Base-by-base conservation (phyloP, 1,139 yeast genomes). In the Blastobotrys arbuscula region DNA sequence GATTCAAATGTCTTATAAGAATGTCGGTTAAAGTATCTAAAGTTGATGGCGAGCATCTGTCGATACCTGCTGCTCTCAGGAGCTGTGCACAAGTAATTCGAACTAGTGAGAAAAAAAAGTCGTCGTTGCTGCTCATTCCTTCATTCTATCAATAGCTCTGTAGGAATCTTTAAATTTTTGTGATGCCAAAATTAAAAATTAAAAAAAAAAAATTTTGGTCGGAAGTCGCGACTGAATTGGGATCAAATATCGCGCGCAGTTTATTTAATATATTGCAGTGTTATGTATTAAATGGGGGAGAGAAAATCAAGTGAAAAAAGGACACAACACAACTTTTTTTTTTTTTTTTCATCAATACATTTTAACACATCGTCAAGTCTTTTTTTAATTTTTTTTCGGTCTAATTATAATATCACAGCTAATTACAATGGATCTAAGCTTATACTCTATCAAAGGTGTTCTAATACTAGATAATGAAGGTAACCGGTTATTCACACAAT, bases 401-500 rank as follows among this genome's bases (percentile, higher is more conserved):
- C n/a, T n/a, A n/a, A n/a, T n/a, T n/a, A n/a, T n/a, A n/a, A n/a
- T n/a, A 24, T 12, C 50, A 28, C 48, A 18, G 18, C 28, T 19
- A 33, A 35, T n/a, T 21, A 28, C 43, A 34, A 47, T 53, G 44
- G 63, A 58, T 44, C 54, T 59, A 33, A 57, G 61, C 42, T 75
- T 89, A 54, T 88, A 90, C 70, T 75, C 96, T 12, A 78, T 89
- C 45, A 77, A 83, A 42, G 90, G 95, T 3, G 75, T 84, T 47
- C 71, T 89, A 59, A 78, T 90, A 59, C 78, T 92, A 59, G 97
- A 90, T 67, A 79, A 75, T 59, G 84, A 84, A 55, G 96, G 96
- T 16, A 76, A 79, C 50, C 75, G 98, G 59, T 70, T 92, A 46
- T 86, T 78, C 62, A 83, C 96, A 56, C 90, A 90, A 64, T 94